These are phyloP conservation scores for Tylopilus subfusipes DNA, from an alignment of 768 basidiomycete genomes.

Conservation along the genomic window DNA sequence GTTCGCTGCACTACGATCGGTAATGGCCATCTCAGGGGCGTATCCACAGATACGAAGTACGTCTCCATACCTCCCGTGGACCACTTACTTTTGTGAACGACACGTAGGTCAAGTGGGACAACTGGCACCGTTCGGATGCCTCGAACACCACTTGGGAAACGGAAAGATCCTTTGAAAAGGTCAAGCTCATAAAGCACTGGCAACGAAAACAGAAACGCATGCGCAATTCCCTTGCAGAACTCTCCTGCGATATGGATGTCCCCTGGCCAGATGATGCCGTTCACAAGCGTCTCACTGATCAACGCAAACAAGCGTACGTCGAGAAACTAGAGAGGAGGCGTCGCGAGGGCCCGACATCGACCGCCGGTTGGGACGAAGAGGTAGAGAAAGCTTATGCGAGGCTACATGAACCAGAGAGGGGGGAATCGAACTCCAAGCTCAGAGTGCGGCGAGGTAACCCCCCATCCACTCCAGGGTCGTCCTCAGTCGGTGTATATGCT, in stretches of 20 bases:
- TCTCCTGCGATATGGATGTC: slow-evolving; percentile 38
- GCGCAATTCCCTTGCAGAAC: slow-evolving; percentile 28
- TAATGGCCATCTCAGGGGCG: slow-evolving; percentile 1
- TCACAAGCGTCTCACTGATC: slow-evolving; percentile 40
- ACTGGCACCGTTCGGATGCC: slow-evolving; percentile 49
- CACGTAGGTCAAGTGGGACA: slow-evolving; percentile 48
- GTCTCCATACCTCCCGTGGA: not conserved
- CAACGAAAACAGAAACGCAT: slow-evolving; percentile 29
- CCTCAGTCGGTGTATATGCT: not conserved
- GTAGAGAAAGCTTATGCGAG: slow-evolving; percentile 18
- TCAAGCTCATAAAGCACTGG: slow-evolving; percentile 32
- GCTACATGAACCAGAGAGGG: slow-evolving; percentile 26
- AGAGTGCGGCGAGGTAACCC: slow-evolving; percentile 16
- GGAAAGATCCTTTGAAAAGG: slow-evolving; percentile 15
- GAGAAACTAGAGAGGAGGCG: slow-evolving; percentile 37
- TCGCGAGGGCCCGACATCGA: slow-evolving; percentile 3
- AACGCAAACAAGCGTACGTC: slow-evolving; percentile 42
- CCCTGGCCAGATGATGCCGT: slow-evolving; percentile 41
- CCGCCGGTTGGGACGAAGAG: slow-evolving; percentile 27
- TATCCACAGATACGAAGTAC: slow-evolving; percentile 31
- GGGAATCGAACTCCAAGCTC: slow-evolving; percentile 23
- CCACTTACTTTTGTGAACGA: not conserved
- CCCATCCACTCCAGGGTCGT: slow-evolving; percentile 8
- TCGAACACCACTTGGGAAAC: slow-evolving; percentile 55
- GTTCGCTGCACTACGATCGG: not conserved